Evolutionary conservation across 495 filamentous ascomycete species (phyloP).

Genomic region (Evansstolkia leycettana): DNA sequence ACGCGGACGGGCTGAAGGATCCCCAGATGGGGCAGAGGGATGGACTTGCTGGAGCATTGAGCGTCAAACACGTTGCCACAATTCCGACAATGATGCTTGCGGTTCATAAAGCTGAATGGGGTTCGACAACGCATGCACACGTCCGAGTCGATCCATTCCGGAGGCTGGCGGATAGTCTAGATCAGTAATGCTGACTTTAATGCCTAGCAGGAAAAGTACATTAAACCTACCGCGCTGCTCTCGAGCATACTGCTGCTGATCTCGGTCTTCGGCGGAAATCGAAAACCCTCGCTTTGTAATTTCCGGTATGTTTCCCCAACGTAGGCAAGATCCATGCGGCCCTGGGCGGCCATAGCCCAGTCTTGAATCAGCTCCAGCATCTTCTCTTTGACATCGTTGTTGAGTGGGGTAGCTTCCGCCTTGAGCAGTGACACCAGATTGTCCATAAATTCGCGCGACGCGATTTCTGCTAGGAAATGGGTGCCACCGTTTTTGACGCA

Average conservation of each 20-base stretch:
- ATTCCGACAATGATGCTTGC: conserved; percentile 96
- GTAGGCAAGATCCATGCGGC: conserved; percentile 71
- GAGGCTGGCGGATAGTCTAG: conserved; percentile 47
- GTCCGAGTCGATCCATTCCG: conserved; percentile 95
- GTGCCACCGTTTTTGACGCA: conserved; percentile 96
- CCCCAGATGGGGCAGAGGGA: conserved; percentile 84
- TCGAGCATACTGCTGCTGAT: conserved; percentile 93
- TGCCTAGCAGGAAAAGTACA: no score
- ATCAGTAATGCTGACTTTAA: neutral
- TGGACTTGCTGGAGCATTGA: conserved; percentile 77
- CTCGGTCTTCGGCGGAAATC: conserved; percentile 77
- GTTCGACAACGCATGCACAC: conserved; percentile 98
- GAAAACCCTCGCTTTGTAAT: conserved; percentile 72
- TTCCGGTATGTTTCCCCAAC: conserved; percentile 75
- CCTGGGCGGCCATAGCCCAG: conserved; percentile 86
- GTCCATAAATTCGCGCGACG: conserved; percentile 96
- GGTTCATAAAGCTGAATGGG: conserved; percentile 90
- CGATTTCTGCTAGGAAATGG: conserved; percentile 93
- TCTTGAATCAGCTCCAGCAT: conserved; percentile 87
- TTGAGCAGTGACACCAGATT: conserved; percentile 85
- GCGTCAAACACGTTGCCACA: conserved; percentile 95
- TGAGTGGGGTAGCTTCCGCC: conserved; percentile 61
- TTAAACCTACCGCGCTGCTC: conserved; percentile 72
- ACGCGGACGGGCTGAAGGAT: conserved; percentile 86
- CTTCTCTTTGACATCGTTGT: conserved; percentile 74